These are phyloP conservation scores for Penicillium aurantiogriseum DNA, from an alignment of 2,329 filamentous ascomycete species.

Conservation along the genomic window DNA sequence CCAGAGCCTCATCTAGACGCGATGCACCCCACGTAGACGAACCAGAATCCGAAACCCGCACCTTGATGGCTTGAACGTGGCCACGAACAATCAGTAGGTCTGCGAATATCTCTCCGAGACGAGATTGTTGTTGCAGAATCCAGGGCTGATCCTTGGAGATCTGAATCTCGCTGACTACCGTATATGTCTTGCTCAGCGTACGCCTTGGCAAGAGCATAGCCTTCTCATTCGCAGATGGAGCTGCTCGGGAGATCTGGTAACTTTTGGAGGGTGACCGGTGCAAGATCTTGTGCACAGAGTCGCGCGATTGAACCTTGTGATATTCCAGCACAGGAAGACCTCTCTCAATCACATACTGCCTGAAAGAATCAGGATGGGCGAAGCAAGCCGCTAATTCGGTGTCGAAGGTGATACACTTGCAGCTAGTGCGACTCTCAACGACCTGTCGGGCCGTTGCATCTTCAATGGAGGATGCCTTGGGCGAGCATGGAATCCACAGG, in stretches of 20 bases:
- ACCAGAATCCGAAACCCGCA: slow-evolving; percentile 63
- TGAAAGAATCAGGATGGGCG: slow-evolving; percentile 66
- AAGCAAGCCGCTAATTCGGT: slow-evolving; percentile 56
- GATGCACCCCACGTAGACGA: slow-evolving; percentile 66
- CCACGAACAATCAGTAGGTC: slow-evolving; percentile 68
- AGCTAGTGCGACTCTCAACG: slow-evolving; percentile 57
- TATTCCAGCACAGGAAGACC: slow-evolving; percentile 57
- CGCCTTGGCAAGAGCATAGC: slow-evolving; percentile 59
- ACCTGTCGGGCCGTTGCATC: slow-evolving; percentile 65
- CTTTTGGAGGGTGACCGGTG: slow-evolving; percentile 43
- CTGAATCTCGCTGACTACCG: slow-evolving; percentile 54
- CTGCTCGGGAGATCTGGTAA: slow-evolving; percentile 62
- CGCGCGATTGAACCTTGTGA: slow-evolving; percentile 53
- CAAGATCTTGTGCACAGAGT: slow-evolving; percentile 56
- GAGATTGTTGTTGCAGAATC: slow-evolving; percentile 68
- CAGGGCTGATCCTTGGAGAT: slow-evolving; percentile 59
- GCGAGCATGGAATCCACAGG: slow-evolving; percentile 72
- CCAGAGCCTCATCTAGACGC: slow-evolving; percentile 54
- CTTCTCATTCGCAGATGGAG: slow-evolving; percentile 51
- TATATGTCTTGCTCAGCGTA: slow-evolving; percentile 53
- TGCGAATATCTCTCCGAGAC: slow-evolving; percentile 67
- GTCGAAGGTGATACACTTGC: slow-evolving; percentile 64
- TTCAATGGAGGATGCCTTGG: slow-evolving; percentile 63
- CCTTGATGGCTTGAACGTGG: slow-evolving; percentile 63
- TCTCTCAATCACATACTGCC: slow-evolving; percentile 55